Percentiles rank a stretch among this genome's conserved stretches.
Evolutionary conservation across 169 alveolate genomes (phyloP).

Genomic region (Eimeria sp.): DNA sequence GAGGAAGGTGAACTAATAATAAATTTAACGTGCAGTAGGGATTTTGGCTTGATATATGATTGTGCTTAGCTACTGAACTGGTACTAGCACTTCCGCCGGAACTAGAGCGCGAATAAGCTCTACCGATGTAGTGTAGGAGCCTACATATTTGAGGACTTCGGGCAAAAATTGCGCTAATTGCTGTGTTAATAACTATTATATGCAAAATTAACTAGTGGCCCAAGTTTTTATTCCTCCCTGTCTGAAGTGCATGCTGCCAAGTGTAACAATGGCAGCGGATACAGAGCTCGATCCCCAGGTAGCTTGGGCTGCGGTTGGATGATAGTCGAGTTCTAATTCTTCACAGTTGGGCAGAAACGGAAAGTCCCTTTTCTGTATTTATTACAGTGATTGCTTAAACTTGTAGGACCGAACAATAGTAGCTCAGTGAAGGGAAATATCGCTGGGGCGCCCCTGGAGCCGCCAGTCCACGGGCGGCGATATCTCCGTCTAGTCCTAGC

Average conservation of each 20-base stretch:
- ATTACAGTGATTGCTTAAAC: neutral
- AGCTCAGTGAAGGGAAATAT: neutral
- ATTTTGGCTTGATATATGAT: neutral
- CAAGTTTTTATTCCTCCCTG: neutral
- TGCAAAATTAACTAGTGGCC: neutral
- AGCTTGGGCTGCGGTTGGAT: neutral
- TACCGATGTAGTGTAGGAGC: neutral
- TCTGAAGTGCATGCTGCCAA: neutral
- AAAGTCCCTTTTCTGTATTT: neutral
- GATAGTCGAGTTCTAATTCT: neutral
- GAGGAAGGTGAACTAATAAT: neutral
- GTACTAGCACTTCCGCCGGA: neutral
- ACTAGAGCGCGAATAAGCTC: neutral
- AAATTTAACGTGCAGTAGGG: neutral
- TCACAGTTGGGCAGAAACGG: neutral
- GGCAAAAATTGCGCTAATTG: neutral
- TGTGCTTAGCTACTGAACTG: neutral
- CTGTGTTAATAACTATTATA: neutral
- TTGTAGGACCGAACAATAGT: neutral
- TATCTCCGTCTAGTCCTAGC: neutral
- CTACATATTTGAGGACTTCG: neutral
- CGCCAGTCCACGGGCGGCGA: neutral
- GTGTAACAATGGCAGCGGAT: neutral
- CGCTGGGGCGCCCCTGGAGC: neutral
- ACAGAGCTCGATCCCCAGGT: slow-evolving; percentile 26